Base-by-base conservation (phyloP, 2,329 filamentous ascomycete genomes). In the Fusarium pseudonygamai region DNA sequence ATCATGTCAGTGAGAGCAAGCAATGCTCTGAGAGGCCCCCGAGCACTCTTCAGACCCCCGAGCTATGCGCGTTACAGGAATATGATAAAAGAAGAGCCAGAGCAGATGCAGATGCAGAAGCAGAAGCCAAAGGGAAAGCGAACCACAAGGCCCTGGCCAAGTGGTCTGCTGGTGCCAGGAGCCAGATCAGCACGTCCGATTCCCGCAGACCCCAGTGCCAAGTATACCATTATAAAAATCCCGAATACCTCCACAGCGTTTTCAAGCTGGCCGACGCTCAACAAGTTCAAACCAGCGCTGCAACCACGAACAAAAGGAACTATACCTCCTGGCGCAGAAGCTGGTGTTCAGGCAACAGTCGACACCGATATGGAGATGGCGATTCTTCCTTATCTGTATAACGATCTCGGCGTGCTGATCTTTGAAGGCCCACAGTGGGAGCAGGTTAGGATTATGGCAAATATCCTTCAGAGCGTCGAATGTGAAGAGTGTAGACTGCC, bases 371-470 rank as follows among this genome's bases (percentile, higher is more conserved):
- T 36, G 20, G 12, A 26, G 24, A 52, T 43, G 37, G 32, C 18
- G 52, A 47, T 50, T 42, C 36, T 74, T 18, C 61, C 61, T 26
- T 71, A 73, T 36, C 22, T 81, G 7, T 82, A 81, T 56, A 72
- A 80, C 26, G 81, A 82, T 52, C 72, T 81, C 1, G 81, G 81
- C 6, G 76, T 80, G 6, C 45, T 82, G 24, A 75, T 78, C 18
- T 82, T 75, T 58, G 76, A 77, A 10, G 80, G 80, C 2, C 73
- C 77, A 11, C 65, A 64, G 13, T 57, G 64, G 5, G 7, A 14
- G 20, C 76, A 82, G 62, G 71, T 75, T 2, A 8, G 26, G 16
- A 30, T 56, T 12, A 78, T 82, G 9, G 77, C 71, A 12, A 47
- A 69, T 15, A 42, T 82, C 1, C 49, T 82, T 15, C 20, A 42